phyloP scores from a whole-genome alignment of 352 stramenopile genomes.

The Phytophthora citrophthora region DNA sequence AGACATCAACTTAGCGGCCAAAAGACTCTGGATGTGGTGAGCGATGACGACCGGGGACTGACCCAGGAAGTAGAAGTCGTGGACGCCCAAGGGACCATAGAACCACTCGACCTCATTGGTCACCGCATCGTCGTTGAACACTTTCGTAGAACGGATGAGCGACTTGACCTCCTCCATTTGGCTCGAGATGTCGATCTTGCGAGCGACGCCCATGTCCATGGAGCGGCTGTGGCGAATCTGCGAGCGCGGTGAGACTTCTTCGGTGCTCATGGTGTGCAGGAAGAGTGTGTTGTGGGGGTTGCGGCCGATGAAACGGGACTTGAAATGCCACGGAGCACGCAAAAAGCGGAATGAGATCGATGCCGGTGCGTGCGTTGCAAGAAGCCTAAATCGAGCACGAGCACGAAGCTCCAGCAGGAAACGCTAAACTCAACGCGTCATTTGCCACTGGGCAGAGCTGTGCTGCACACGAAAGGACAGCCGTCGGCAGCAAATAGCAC shows the following conservation, averaged over 20 bases:
- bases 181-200: constrained; percentile 57
- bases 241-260: constrained; percentile 32
- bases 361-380: constrained; percentile 5
- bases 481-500: constrained; percentile 17
- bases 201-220: constrained; percentile 64
- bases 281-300: background rate
- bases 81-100: constrained; percentile 77
- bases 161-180: constrained; percentile 77
- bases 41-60: constrained; percentile 70
- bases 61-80: constrained; percentile 87
- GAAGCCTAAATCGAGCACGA: background rate
- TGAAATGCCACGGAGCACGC: constrained; percentile 33
- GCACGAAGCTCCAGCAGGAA: background rate
- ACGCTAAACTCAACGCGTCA: background rate
- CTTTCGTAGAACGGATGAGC: constrained; percentile 55
- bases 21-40: constrained; percentile 80
- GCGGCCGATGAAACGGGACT: constrained; percentile 15
- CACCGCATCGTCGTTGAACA: constrained; percentile 70
- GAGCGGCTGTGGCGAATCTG: constrained; percentile 55
- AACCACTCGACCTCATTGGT: constrained; percentile 83
- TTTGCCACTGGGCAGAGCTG: constrained; percentile 3
- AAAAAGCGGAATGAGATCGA: constrained; percentile 40
- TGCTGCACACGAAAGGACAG: constrained; percentile 38
- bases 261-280: constrained; percentile 33
- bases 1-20: constrained; percentile 85